phyloP scores from a whole-genome alignment of 2,329 filamentous ascomycete species.

The Penicillium psychrosexuale region DNA sequence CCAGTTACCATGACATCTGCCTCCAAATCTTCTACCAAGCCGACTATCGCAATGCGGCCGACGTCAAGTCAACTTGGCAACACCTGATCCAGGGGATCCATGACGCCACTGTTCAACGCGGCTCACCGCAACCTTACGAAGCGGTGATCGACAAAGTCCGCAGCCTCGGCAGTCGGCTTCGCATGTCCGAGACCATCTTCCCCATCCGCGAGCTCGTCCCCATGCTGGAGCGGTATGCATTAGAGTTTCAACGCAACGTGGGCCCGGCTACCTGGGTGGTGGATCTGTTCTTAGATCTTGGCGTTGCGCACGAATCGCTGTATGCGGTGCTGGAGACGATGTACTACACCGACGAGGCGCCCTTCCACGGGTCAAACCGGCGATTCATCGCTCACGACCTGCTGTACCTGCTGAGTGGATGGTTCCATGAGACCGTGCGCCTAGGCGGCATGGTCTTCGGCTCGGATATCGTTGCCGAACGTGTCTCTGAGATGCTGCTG shows the following conservation, averaged over 20 bases:
- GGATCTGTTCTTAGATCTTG: constrained; percentile 63
- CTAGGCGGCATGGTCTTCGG: constrained; percentile 57
- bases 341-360: constrained; percentile 65
- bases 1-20: constrained; percentile 89
- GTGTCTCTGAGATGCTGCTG: constrained; percentile 45
- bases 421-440: constrained; percentile 58
- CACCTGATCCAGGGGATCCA: constrained; percentile 74
- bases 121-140: constrained; percentile 47
- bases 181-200: constrained; percentile 56
- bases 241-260: constrained; percentile 49
- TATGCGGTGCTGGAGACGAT: constrained; percentile 62
- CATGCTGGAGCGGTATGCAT: constrained; percentile 54
- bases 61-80: constrained; percentile 81
- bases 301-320: constrained; percentile 60
- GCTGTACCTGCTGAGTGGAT: constrained; percentile 58
- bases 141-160: constrained; percentile 54
- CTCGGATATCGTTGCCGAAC: constrained; percentile 55
- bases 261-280: constrained; percentile 58
- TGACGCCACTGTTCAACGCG: constrained; percentile 48
- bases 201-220: constrained; percentile 54
- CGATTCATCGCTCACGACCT: constrained; percentile 60
- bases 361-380: constrained; percentile 59
- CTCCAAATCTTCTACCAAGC: constrained; percentile 88
- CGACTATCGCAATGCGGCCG: constrained; percentile 82
- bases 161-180: constrained; percentile 55